phyloP scores from a whole-genome alignment of 331 rosid genomes.

The Saraca asoca region DNA sequence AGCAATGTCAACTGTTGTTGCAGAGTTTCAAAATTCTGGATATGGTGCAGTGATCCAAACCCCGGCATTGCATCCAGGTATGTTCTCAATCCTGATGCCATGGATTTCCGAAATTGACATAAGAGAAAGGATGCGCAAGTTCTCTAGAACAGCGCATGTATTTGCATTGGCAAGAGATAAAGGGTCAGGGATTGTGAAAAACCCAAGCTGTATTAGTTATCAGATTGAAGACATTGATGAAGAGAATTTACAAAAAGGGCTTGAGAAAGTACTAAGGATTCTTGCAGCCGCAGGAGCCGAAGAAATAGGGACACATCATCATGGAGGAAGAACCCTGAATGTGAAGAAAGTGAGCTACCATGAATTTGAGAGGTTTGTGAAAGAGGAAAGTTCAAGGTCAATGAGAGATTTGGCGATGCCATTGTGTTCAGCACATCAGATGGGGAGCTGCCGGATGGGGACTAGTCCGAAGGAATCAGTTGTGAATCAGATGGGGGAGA shows the following conservation, averaged over 20 bases:
- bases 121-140: constrained; percentile 59
- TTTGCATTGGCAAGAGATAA: constrained; percentile 79
- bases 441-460: constrained; percentile 93
- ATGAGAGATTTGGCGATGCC: constrained; percentile 50
- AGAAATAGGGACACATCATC: constrained; percentile 82
- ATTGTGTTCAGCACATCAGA: constrained; percentile 80
- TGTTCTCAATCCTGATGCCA: constrained; percentile 75
- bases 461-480: constrained; percentile 49
- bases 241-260: constrained; percentile 55
- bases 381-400: constrained; percentile 70
- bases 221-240: constrained; percentile 47
- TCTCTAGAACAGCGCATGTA: constrained; percentile 76
- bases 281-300: constrained; percentile 86
- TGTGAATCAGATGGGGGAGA: constrained; percentile 71
- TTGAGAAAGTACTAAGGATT: constrained; percentile 67
- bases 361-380: constrained; percentile 71
- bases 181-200: constrained; percentile 59
- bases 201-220: constrained; percentile 47
- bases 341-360: constrained; percentile 51
- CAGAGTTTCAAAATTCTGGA: constrained; percentile 58
- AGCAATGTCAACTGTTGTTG: constrained; percentile 72
- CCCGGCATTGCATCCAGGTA: constrained; percentile 84
- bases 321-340: constrained; percentile 53
- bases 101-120: constrained; percentile 72
- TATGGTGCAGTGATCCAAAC: constrained; percentile 81